Evolutionary conservation across 352 stramenopile genomes (phyloP).

Genomic region (Globisporangium paroecandrum): DNA sequence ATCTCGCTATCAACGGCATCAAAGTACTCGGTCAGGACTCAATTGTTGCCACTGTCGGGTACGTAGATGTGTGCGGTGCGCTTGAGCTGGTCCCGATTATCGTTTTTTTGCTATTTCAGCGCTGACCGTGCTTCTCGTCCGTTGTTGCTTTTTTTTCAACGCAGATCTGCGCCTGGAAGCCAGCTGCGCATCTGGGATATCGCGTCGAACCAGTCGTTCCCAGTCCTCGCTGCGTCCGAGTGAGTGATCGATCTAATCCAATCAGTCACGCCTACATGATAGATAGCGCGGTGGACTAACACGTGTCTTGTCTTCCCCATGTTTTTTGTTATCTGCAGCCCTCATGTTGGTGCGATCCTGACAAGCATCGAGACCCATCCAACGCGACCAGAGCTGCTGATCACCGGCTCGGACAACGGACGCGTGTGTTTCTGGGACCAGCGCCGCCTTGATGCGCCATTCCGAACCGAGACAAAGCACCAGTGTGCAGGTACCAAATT

Average conservation of each 20-base stretch:
- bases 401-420: slow-evolving; percentile 69
- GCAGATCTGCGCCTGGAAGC: slow-evolving; percentile 44
- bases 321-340: slow-evolving; percentile 17
- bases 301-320: neutral
- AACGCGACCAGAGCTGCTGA: slow-evolving; percentile 69
- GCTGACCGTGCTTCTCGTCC: neutral
- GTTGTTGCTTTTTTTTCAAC: neutral
- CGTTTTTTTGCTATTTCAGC: too few relatives aligned
- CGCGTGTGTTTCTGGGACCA: slow-evolving; percentile 73
- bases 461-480: slow-evolving; percentile 66
- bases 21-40: slow-evolving; percentile 71
- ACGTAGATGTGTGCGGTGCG: slow-evolving; percentile 3
- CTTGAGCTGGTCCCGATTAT: too few relatives aligned
- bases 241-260: slow-evolving; percentile 25
- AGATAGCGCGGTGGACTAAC: neutral
- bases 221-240: slow-evolving; percentile 49
- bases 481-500: slow-evolving; percentile 39
- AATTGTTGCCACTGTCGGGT: slow-evolving; percentile 70
- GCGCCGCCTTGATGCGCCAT: slow-evolving; percentile 56
- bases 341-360: slow-evolving; percentile 36
- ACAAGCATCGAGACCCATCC: slow-evolving; percentile 72
- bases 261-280: neutral
- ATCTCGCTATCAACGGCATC: slow-evolving; percentile 53
- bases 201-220: slow-evolving; percentile 47
- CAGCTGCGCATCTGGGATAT: slow-evolving; percentile 81